Base-by-base conservation (phyloP, 768 basidiomycete genomes). In the Termitomyces sp. region DNA sequence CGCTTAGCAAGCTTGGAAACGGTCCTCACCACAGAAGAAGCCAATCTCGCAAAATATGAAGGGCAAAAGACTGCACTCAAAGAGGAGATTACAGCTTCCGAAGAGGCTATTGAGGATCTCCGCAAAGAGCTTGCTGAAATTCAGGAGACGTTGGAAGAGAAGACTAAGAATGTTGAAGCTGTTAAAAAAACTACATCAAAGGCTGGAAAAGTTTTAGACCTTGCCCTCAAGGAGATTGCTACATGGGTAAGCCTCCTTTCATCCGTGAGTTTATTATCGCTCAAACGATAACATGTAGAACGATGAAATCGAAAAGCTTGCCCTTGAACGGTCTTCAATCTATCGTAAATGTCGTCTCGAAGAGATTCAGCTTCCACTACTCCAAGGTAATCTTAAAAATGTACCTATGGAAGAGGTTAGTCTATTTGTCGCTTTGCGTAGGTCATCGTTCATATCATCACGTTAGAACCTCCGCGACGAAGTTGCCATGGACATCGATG, bases 261-360 rank as follows among this genome's bases (percentile, higher is more conserved):
- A 28, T 45, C 48, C n/a, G 22, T 13, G 18, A 24, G 20, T 35
- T 40, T 22, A 32, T 35, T 20, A 15, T 38, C 0, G 36, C 46
- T 66, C 28, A 64, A 42, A 38, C 1, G 12, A 58, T 66, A 62
- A n/a, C 59, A 24, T 39, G 46, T 59, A 75, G 74, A 74, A 75
- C 66, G 96, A 96, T 71, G 91, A 94, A 68, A 97, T 97, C 61
- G 93, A 94, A 73, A 93, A 92, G 70, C 75, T 90, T 32, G 89
- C 87, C 0, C 80, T 93, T 50, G 96, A 98, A 69, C 81, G 96
- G 24, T 92, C 94, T 24, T 79, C 88, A 0, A 83, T 92, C 50
- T 98, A 98, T 71, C 85, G 96, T 16, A 92, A 92, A 69, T 98
- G 96, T 74, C 85, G 94, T 64, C 80, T 99, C 48, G 97, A 99